Percentiles rank a stretch among this genome's conserved stretches.
Evolutionary conservation across 768 basidiomycete genomes (phyloP).

Genomic region (Arthromyces matolae): DNA sequence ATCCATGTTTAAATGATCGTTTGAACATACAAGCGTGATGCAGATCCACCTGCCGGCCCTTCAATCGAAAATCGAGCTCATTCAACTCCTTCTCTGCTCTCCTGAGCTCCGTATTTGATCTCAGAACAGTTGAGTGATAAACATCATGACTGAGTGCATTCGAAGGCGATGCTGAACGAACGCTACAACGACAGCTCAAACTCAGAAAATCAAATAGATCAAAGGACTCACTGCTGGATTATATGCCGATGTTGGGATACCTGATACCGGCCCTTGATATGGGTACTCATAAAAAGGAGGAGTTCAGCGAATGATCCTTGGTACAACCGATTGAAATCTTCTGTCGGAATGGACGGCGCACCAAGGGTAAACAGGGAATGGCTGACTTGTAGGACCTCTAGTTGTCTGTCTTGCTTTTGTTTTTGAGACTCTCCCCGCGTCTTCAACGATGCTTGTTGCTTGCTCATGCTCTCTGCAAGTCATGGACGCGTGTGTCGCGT

Average conservation of each 20-base stretch:
- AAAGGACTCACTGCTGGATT: constrained; percentile 15
- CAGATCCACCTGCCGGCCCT: constrained; percentile 11
- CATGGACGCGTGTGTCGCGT: too few relatives aligned
- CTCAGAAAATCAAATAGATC: too few relatives aligned
- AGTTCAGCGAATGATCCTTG: constrained; percentile 15
- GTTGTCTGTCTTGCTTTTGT: too few relatives aligned
- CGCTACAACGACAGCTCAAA: too few relatives aligned
- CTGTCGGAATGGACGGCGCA: constrained; percentile 11
- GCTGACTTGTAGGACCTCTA: constrained; percentile 7
- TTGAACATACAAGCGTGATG: constrained; percentile 9
- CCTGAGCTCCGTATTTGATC: background rate
- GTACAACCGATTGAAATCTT: constrained; percentile 17
- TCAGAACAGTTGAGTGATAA: constrained; percentile 5
- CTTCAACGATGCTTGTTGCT: too few relatives aligned
- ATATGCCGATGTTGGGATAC: constrained; percentile 11
- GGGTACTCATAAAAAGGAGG: constrained; percentile 15
- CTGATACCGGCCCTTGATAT: constrained; percentile 15
- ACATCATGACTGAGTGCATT: constrained; percentile 1
- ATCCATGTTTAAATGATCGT: background rate
- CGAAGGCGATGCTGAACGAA: constrained; percentile 3
- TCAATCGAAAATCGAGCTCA: constrained; percentile 6
- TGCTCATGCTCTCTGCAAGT: too few relatives aligned
- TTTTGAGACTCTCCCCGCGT: too few relatives aligned
- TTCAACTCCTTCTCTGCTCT: background rate
- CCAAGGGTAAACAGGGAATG: constrained; percentile 9